These are phyloP conservation scores for Wickerhamomyces mucosus DNA, from an alignment of 805 yeast genomes.

Conservation along the genomic window DNA sequence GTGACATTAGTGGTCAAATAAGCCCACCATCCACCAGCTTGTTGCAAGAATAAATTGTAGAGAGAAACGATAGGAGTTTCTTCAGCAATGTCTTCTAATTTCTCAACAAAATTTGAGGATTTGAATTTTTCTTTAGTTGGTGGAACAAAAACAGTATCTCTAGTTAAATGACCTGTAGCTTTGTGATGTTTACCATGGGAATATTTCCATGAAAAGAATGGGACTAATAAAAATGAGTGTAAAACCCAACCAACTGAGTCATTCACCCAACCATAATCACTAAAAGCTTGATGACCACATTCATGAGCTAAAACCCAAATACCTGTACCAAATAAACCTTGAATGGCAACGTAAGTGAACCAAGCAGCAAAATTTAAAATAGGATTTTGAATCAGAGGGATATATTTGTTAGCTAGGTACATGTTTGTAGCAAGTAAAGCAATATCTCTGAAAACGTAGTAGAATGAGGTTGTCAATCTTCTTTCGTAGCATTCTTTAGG, in stretches of 20 bases:
- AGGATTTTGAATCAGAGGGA: conserved; percentile 38
- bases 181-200: conserved; percentile 85
- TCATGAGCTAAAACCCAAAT: conserved; percentile 85
- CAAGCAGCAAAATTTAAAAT: conserved; percentile 46
- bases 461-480: conserved; percentile 40
- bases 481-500: conserved; percentile 72
- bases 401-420: conserved; percentile 41
- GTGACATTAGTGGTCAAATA: conserved; percentile 64
- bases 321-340: conserved; percentile 69
- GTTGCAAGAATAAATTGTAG: conserved; percentile 49
- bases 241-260: conserved; percentile 78
- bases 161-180: conserved; percentile 73
- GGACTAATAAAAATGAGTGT: conserved; percentile 72
- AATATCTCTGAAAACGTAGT: conserved; percentile 63
- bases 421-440: conserved; percentile 38
- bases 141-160: conserved; percentile 85
- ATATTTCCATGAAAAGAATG: conserved; percentile 82
- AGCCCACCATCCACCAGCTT: conserved; percentile 67
- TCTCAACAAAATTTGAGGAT: conserved; percentile 26
- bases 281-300: conserved; percentile 85
- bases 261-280: conserved; percentile 62
- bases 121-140: conserved; percentile 50
- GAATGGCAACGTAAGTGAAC: conserved; percentile 41
- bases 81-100: conserved; percentile 48
- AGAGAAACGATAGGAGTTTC: conserved; percentile 70